A percentile compares a stretch with the other conserved stretches of the same genome.
Conservation (phyloP, 1,139 yeast species). For the Debaryomyces sp. region DNA sequence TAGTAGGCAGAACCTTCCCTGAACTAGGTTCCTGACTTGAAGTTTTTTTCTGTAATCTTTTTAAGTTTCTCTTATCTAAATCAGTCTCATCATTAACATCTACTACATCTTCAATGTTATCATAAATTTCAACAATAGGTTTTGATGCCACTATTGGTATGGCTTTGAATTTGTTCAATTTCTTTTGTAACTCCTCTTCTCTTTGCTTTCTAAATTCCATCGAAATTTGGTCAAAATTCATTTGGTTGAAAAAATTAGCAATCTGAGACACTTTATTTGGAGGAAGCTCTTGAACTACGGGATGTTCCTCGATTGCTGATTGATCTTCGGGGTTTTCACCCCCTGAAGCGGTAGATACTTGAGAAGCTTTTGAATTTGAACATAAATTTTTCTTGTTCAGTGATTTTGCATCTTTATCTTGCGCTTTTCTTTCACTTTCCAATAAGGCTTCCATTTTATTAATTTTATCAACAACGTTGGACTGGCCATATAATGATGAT, state of each 20-base stretch:
- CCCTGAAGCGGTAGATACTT: constrained; percentile 13
- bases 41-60: neutral
- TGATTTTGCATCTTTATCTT: constrained; percentile 2
- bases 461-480: constrained; percentile 28
- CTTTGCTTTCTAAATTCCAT: constrained; percentile 87
- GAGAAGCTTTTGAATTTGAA: constrained; percentile 18
- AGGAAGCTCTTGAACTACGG: constrained; percentile 12
- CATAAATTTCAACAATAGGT: constrained; percentile 91
- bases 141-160: constrained; percentile 74
- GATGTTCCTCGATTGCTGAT: constrained; percentile 2
- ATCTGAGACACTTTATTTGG: constrained; percentile 57
- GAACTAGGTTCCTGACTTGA: neutral
- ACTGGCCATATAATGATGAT: constrained; percentile 22
- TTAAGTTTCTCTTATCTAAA: constrained; percentile 14
- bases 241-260: constrained; percentile 70
- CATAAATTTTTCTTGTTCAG: constrained; percentile 2
- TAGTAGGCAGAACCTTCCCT: constrained; percentile 8
- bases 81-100: constrained; percentile 32
- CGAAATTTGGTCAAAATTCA: constrained; percentile 81
- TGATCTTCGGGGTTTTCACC: neutral
- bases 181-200: constrained; percentile 68
- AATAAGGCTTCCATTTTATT: constrained; percentile 31
- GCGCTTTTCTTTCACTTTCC: constrained; percentile 17
- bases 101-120: constrained; percentile 88
- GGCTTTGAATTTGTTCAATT: constrained; percentile 70